A percentile compares a stretch with the other conserved stretches of the same genome.
These are phyloP conservation scores for Carex pumila DNA, from an alignment of 176 grass and related monocot genomes.

Conservation along the genomic window DNA sequence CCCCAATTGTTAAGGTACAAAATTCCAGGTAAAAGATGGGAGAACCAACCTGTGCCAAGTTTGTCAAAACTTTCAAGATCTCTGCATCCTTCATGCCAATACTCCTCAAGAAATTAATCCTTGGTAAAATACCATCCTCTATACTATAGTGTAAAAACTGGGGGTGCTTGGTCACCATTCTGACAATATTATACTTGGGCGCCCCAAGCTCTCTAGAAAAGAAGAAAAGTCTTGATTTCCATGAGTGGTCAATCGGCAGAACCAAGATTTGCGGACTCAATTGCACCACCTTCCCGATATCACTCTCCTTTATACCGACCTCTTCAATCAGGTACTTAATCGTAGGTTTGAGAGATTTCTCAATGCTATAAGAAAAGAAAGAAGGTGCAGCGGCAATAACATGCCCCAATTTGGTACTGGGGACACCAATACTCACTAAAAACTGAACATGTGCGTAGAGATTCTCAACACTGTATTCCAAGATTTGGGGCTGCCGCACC, in stretches of 20 bases:
- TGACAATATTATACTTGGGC: constrained; percentile 83
- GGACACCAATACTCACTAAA: constrained; percentile 60
- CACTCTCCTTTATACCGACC: constrained; percentile 67
- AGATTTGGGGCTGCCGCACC: constrained; percentile 84
- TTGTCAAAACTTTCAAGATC: constrained; percentile 90
- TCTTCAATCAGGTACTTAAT: constrained; percentile 82
- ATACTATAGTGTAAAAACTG: constrained; percentile 98
- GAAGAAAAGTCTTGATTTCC: constrained; percentile 78
- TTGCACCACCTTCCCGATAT: constrained; percentile 91
- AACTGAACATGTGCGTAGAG: constrained; percentile 84
- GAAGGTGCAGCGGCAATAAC: constrained; percentile 74
- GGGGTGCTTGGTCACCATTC: constrained; percentile 92
- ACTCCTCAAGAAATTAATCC: constrained; percentile 85
- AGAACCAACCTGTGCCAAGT: constrained; percentile 72
- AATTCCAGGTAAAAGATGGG: constrained; percentile 5
- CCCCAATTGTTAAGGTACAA: neutral
- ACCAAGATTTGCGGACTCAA: constrained; percentile 96
- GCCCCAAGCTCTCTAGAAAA: constrained; percentile 80
- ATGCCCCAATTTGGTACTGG: constrained; percentile 51
- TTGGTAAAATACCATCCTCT: constrained; percentile 88
- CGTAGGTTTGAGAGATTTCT: constrained; percentile 81
- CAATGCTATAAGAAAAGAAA: constrained; percentile 83
- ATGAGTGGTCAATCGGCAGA: constrained; percentile 64
- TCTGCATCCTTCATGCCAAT: constrained; percentile 73
- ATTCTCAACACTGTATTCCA: constrained; percentile 78